Percentiles rank a stretch among this genome's conserved stretches.
Conservation (phyloP, 139 green algal species). For the Dunaliella primolecta region DNA sequence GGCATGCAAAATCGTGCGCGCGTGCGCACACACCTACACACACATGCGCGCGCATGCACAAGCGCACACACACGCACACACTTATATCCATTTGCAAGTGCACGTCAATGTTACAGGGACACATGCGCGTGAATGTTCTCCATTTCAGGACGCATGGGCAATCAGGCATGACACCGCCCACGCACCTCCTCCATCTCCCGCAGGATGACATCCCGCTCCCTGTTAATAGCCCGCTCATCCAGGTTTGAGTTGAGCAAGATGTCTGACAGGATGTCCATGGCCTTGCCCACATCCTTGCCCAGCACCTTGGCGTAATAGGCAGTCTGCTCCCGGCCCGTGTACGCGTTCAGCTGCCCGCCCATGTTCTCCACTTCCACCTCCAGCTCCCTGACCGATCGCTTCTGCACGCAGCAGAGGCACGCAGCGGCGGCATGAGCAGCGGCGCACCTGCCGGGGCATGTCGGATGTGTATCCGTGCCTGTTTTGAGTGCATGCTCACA, state of each 20-base stretch:
- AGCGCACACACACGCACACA: not conserved
- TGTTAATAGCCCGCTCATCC: constrained; percentile 80
- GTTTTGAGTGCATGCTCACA: no score
- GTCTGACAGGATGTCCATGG: constrained; percentile 92
- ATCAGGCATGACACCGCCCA: not conserved
- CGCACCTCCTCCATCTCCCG: constrained; percentile 94
- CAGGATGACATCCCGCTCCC: constrained; percentile 94
- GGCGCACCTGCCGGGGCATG: not conserved
- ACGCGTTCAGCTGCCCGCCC: constrained; percentile 96
- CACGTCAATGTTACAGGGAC: not conserved
- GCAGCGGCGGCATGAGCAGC: no score
- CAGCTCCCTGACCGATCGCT: constrained; percentile 73
- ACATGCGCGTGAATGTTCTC: not conserved
- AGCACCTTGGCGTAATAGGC: constrained; percentile 92
- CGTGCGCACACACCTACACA: not conserved
- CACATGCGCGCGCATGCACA: not conserved
- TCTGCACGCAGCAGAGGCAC: constrained; percentile 42
- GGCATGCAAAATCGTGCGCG: no score
- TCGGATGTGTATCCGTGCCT: no score
- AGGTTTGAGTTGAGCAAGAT: constrained; percentile 95
- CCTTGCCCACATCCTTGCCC: constrained; percentile 84
- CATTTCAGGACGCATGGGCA: not conserved
- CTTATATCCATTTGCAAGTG: not conserved
- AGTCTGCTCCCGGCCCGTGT: constrained; percentile 96
- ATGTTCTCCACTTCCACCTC: constrained; percentile 98